Percentiles rank a stretch among this genome's conserved stretches.
Conservation (phyloP, 345 rosid genomes). For the Aethionema arabicum region DNA sequence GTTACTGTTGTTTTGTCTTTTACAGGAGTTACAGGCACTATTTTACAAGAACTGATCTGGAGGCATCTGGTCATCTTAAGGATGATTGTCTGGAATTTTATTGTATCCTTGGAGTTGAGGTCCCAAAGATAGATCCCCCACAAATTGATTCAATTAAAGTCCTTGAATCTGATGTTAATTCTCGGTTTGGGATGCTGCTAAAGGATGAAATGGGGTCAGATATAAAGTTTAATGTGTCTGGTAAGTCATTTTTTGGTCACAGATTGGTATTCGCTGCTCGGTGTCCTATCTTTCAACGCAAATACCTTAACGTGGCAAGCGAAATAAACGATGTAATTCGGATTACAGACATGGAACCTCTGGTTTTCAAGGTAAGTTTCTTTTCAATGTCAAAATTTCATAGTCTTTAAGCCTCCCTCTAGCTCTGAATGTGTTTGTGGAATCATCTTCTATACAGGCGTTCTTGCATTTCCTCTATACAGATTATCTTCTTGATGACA, state of each 20-base stretch:
- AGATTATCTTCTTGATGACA: slow-evolving; percentile 69
- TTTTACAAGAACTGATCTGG: slow-evolving; percentile 67
- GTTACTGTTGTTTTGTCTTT: neutral
- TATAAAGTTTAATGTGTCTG: slow-evolving; percentile 68
- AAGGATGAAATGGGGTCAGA: slow-evolving; percentile 83
- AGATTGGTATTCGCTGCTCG: slow-evolving; percentile 83
- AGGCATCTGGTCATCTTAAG: slow-evolving; percentile 78
- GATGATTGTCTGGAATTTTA: slow-evolving; percentile 86
- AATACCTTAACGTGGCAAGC: slow-evolving; percentile 55
- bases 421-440: slow-evolving; percentile 23
- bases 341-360: slow-evolving; percentile 76
- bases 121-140: slow-evolving; percentile 75
- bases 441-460: slow-evolving; percentile 46
- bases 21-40: slow-evolving; percentile 95
- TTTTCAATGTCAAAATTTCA: slow-evolving; percentile 11
- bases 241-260: slow-evolving; percentile 75
- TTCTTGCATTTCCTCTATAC: slow-evolving; percentile 74
- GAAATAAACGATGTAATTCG: slow-evolving; percentile 52
- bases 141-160: slow-evolving; percentile 76
- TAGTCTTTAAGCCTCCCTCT: slow-evolving; percentile 2
- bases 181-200: slow-evolving; percentile 69
- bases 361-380: slow-evolving; percentile 69
- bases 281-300: slow-evolving; percentile 74
- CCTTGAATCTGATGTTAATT: slow-evolving; percentile 82
- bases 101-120: slow-evolving; percentile 93